A percentile compares a stretch with the other conserved stretches of the same genome.
phyloP scores from a whole-genome alignment of 164 flowering plant species.

The Euptelea pleiosperma region DNA sequence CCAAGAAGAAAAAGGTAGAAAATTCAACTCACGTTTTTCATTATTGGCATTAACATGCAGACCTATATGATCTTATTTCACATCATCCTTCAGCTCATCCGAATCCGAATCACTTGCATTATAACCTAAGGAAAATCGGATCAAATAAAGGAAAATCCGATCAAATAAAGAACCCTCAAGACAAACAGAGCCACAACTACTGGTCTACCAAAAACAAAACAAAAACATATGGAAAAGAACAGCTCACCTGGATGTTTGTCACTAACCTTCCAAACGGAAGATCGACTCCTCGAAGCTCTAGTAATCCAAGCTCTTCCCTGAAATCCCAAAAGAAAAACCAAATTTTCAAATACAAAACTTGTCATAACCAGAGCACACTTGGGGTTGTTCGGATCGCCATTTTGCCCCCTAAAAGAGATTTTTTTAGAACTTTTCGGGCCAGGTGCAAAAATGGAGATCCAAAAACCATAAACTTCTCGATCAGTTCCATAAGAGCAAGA shows the following conservation, averaged over 20 bases:
- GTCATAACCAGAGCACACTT: no score
- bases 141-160: not conserved
- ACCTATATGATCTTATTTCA: slow-evolving; percentile 2
- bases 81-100: slow-evolving; percentile 44
- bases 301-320: slow-evolving; percentile 81
- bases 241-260: slow-evolving; percentile 69
- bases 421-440: no score
- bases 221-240: not conserved
- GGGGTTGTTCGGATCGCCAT: no score
- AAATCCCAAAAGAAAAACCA: not conserved
- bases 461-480: no score
- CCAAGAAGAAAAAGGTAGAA: not conserved
- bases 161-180: not conserved
- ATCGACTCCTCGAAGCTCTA: slow-evolving; percentile 65
- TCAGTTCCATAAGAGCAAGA: no score
- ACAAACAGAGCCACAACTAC: slow-evolving; percentile 4
- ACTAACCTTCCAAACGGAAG: slow-evolving; percentile 71
- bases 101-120: slow-evolving; percentile 82
- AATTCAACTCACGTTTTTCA: slow-evolving; percentile 25
- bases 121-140: slow-evolving; percentile 49
- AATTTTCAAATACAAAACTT: no score
- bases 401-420: no score
- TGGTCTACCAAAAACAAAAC: not conserved
- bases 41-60: not conserved
- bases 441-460: no score